Conservation (phyloP, 345 rosid species). For the Moricandia moricandioides region DNA sequence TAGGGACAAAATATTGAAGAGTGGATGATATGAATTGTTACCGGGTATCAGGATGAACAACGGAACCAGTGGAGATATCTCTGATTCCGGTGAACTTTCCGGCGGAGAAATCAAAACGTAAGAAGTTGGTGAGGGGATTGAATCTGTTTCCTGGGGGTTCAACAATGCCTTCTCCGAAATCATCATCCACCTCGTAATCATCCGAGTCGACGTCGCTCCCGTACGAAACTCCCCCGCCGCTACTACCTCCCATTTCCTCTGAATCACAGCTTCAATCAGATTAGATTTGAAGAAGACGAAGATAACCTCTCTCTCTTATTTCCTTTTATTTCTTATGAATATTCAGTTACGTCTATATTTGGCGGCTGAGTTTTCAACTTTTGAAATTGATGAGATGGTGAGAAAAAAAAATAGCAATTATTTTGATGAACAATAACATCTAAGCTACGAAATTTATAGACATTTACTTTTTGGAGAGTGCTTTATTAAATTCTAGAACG, state of each 20-base stretch:
- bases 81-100: slow-evolving; percentile 48
- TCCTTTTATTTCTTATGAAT: slow-evolving; percentile 10
- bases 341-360: slow-evolving; percentile 26
- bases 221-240: slow-evolving; percentile 14
- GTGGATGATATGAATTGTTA: slow-evolving; percentile 13
- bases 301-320: slow-evolving; percentile 6
- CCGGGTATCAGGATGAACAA: slow-evolving; percentile 85
- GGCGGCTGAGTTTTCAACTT: slow-evolving; percentile 23
- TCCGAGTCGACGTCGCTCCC: slow-evolving; percentile 29
- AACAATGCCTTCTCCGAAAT: slow-evolving; percentile 16
- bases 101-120: slow-evolving; percentile 26
- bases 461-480: not conserved
- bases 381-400: not conserved
- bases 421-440: slow-evolving; percentile 18
- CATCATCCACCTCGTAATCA: slow-evolving; percentile 37
- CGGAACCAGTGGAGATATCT: slow-evolving; percentile 50
- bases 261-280: not conserved
- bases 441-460: slow-evolving; percentile 21
- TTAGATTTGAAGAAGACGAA: not conserved
- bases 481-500: no score
- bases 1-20: not conserved
- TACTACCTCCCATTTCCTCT: slow-evolving; percentile 23
- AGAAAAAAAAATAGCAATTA: slow-evolving; percentile 6
- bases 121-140: slow-evolving; percentile 19
- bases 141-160: slow-evolving; percentile 23